Evolutionary conservation across 2,329 filamentous ascomycete species (phyloP), one percentile per base, ranked within the genome.

Genomic region (Aspergillus transmontanensis): DNA sequence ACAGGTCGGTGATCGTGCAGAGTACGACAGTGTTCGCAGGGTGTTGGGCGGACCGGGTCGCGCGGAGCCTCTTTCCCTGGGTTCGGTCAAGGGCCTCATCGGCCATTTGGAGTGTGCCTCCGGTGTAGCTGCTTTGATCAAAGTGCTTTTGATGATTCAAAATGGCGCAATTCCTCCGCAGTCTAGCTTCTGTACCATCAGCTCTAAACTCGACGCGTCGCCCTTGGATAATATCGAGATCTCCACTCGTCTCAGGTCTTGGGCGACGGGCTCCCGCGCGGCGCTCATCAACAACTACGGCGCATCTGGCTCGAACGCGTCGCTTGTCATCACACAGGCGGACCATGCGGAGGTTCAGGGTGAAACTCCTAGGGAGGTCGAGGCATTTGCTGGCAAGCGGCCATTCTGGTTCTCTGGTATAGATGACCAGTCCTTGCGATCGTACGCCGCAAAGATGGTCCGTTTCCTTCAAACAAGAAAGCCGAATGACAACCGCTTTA

Each of bases 61-160:
- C 3, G 4, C 57, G 1, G 53, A 60, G 14, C 39, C 59, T 57
- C 48, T 73, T 39, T 60, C 53, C 19, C 39, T 79, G 0, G 74
- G 71, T 0, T 76, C 76, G 11, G 67, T 77, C 32, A 79, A 79
- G 62, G 73, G 70, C 2, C 63, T 67, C 32, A 61, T 79, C n/a
- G 78, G 78, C 0, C 77, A 79, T 57, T 59, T 67, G 2, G 77
- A 78, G 61, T 64, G 68, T 3, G 68, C 74, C 2, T 73, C 76
- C 1, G 77, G 77, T 3, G 66, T 76, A 1, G 68, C 71, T 1
- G 64, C 68, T 0, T 59, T 78, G 7, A 66, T 77, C 39, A 75
- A 77, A 59, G 57, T 71, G 1, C 54, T 77, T 16, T 45, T 76
- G 28, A 73, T 75, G 68, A 67, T 76, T 16, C 61, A 74, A 14